A percentile compares a stretch with the other conserved stretches of the same genome.
phyloP scores from a whole-genome alignment of 306 rosid genomes.

The Fragaria ananassa region DNA sequence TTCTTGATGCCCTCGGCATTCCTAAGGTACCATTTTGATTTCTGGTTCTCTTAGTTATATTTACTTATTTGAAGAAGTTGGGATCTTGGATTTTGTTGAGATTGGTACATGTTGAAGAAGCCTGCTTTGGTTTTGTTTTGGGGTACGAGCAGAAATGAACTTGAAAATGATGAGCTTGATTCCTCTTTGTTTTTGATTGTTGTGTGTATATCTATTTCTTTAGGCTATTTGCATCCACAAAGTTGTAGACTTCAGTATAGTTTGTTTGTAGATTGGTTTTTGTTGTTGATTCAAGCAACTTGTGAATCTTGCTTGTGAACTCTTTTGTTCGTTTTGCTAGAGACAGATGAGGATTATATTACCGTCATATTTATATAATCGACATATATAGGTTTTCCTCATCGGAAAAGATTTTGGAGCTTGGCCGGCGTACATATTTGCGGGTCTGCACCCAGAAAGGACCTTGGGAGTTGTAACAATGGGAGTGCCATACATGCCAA shows the following conservation, averaged over 20 bases:
- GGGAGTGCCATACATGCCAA: constrained; percentile 48
- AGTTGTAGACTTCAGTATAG: not conserved
- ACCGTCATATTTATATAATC: not conserved
- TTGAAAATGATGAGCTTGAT: not conserved
- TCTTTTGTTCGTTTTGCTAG: not conserved
- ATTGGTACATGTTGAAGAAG: not conserved
- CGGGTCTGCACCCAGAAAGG: constrained; percentile 40
- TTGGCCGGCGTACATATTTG: constrained; percentile 38
- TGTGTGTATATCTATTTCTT: not conserved
- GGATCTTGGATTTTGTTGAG: not conserved
- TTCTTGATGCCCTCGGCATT: constrained; percentile 49
- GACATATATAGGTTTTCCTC: constrained; percentile 34
- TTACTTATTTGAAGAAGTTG: not conserved
- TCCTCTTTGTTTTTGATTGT: not conserved
- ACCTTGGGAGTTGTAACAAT: constrained; percentile 46
- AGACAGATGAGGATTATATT: not conserved
- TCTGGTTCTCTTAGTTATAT: too few species aligned
- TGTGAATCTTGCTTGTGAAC: not conserved
- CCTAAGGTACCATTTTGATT: constrained; percentile 38
- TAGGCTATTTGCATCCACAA: not conserved
- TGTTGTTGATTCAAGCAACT: not conserved
- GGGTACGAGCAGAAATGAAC: not conserved
- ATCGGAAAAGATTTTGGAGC: constrained; percentile 64
- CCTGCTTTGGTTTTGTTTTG: not conserved
- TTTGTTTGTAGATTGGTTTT: not conserved